Evolutionary conservation across 768 basidiomycete genomes (phyloP).

Genomic region (Serendipita sp.): DNA sequence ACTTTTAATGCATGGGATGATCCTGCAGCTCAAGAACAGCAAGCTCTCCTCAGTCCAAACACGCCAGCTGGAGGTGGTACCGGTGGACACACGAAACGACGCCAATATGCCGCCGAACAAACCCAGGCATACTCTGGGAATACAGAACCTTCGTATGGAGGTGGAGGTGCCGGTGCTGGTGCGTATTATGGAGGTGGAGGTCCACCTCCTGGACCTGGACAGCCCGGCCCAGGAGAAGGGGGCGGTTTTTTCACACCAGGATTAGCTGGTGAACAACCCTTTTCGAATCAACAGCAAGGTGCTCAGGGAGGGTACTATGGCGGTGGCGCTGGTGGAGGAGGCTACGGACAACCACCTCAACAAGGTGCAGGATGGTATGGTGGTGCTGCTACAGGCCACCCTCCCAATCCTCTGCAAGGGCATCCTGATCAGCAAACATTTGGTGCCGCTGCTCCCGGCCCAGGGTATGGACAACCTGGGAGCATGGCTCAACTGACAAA

Average conservation of each 20-base stretch:
- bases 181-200: conserved; percentile 26
- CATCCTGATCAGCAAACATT: conserved; percentile 23
- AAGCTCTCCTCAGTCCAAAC: background rate
- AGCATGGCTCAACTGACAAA: conserved; percentile 48
- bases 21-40: conserved; percentile 29
- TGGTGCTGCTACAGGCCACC: conserved; percentile 29
- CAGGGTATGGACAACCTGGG: conserved; percentile 16
- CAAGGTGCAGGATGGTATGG: conserved; percentile 29
- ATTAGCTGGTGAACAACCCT: conserved; percentile 51
- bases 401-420: conserved; percentile 29
- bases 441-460: conserved; percentile 13
- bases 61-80: conserved; percentile 24
- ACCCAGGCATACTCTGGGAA: conserved; percentile 72
- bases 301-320: conserved; percentile 13
- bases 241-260: conserved; percentile 77
- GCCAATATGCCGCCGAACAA: conserved; percentile 90
- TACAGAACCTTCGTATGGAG: conserved; percentile 7
- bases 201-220: conserved; percentile 19
- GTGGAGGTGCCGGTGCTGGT: conserved; percentile 19
- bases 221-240: conserved; percentile 19
- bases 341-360: conserved; percentile 35
- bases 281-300: conserved; percentile 44
- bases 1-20: conserved; percentile 22
- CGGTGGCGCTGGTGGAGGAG: conserved; percentile 17
- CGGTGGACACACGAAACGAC: conserved; percentile 40